Conservation (phyloP, 2,329 filamentous ascomycete genomes). For the Atkinsonella hypoxylon region DNA sequence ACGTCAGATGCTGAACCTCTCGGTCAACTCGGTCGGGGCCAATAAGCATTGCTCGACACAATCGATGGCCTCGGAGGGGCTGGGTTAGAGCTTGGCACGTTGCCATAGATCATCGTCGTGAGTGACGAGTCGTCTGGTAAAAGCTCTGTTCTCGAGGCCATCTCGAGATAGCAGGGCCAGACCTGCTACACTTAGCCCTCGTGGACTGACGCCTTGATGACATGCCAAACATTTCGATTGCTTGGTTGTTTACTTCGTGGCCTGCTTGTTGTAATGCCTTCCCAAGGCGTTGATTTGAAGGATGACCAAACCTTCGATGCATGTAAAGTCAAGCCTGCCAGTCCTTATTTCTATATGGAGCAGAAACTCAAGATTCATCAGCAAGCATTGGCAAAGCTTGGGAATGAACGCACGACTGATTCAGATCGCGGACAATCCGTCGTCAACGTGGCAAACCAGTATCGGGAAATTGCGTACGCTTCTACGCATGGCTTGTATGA, state of each 20-base stretch:
- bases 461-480: background rate
- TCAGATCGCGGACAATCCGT: background rate
- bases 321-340: constrained; percentile 6
- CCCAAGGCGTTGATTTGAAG: too few relatives aligned
- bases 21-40: background rate
- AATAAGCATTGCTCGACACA: background rate
- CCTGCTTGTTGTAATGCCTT: too few relatives aligned
- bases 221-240: too few relatives aligned
- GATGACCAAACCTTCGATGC: too few relatives aligned
- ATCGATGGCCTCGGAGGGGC: background rate
- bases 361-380: constrained; percentile 5
- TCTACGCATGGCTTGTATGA: background rate
- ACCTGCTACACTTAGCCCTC: constrained; percentile 34
- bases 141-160: constrained; percentile 52
- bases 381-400: background rate
- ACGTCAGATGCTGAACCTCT: background rate
- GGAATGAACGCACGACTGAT: background rate
- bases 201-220: too few relatives aligned
- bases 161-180: constrained; percentile 36
- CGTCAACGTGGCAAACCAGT: background rate
- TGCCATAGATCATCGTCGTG: constrained; percentile 45
- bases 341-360: constrained; percentile 5
- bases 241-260: too few relatives aligned
- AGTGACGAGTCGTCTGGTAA: constrained; percentile 52
- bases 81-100: constrained; percentile 22